Percentiles rank a stretch among this genome's conserved stretches.
These are phyloP conservation scores for Solanum appendiculatum DNA, from an alignment of 257 asterid species.

Conservation along the genomic window DNA sequence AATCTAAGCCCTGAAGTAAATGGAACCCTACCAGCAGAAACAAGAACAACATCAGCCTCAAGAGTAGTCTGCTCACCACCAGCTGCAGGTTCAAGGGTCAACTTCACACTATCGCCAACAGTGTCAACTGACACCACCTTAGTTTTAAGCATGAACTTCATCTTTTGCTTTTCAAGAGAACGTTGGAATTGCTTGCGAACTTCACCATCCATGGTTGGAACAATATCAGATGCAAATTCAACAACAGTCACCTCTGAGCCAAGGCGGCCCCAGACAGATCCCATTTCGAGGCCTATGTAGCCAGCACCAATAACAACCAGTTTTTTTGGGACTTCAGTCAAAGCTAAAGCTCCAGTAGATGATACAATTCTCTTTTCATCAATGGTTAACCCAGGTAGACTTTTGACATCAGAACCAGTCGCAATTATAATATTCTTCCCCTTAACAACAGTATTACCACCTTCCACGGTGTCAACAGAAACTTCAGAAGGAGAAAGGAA, in stretches of 20 bases:
- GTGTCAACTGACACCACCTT: constrained; percentile 89
- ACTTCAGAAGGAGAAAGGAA: constrained; percentile 81
- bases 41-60: constrained; percentile 93
- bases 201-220: constrained; percentile 91
- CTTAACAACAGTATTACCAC: constrained; percentile 71
- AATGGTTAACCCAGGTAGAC: constrained; percentile 34
- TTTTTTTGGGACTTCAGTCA: constrained; percentile 73
- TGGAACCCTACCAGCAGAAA: constrained; percentile 88
- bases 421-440: constrained; percentile 91
- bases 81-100: constrained; percentile 82
- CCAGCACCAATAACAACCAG: constrained; percentile 98
- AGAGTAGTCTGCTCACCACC: constrained; percentile 82
- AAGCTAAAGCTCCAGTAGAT: constrained; percentile 41
- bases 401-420: constrained; percentile 79
- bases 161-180: constrained; percentile 88
- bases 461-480: constrained; percentile 75
- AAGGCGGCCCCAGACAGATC: constrained; percentile 96
- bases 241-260: constrained; percentile 94
- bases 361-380: constrained; percentile 43
- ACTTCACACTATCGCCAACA: constrained; percentile 54
- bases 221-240: constrained; percentile 83
- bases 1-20: constrained; percentile 76
- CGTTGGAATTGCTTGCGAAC: constrained; percentile 88
- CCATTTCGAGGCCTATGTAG: constrained; percentile 96
- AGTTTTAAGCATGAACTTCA: constrained; percentile 90